phyloP scores from a whole-genome alignment of 257 asterid genomes.

The Fraxinus pennsylvanica region DNA sequence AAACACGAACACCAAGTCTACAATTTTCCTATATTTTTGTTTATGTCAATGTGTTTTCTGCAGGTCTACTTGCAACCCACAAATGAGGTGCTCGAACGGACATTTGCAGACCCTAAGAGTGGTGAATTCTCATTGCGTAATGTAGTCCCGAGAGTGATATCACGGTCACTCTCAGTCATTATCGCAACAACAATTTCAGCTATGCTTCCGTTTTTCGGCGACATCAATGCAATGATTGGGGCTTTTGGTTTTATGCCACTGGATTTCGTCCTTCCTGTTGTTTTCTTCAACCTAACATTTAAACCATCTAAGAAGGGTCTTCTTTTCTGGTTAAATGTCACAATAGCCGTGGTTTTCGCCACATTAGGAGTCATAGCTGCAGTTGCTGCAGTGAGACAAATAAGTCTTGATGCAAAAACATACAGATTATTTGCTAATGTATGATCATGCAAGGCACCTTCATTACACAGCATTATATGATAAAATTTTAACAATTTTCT shows the following conservation, averaged over 20 bases:
- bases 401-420: conserved; percentile 75
- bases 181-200: conserved; percentile 71
- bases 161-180: conserved; percentile 62
- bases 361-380: conserved; percentile 60
- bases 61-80: conserved; percentile 95
- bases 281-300: conserved; percentile 83
- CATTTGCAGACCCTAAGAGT: conserved; percentile 61
- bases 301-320: conserved; percentile 60
- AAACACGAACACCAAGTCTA: background rate
- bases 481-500: background rate
- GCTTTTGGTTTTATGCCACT: conserved; percentile 94
- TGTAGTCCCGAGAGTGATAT: conserved; percentile 61
- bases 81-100: conserved; percentile 72
- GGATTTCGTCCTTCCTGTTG: conserved; percentile 76
- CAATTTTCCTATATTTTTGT: background rate
- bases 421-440: conserved; percentile 66
- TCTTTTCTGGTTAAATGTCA: conserved; percentile 58
- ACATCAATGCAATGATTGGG: conserved; percentile 73
- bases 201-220: conserved; percentile 92
- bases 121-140: conserved; percentile 67
- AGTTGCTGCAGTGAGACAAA: conserved; percentile 87
- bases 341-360: conserved; percentile 63
- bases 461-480: background rate
- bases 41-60: background rate
- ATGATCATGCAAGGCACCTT: conserved; percentile 20